Conservation (phyloP, 2,329 filamentous ascomycete genomes). For the Scedosporium minutisporum region DNA sequence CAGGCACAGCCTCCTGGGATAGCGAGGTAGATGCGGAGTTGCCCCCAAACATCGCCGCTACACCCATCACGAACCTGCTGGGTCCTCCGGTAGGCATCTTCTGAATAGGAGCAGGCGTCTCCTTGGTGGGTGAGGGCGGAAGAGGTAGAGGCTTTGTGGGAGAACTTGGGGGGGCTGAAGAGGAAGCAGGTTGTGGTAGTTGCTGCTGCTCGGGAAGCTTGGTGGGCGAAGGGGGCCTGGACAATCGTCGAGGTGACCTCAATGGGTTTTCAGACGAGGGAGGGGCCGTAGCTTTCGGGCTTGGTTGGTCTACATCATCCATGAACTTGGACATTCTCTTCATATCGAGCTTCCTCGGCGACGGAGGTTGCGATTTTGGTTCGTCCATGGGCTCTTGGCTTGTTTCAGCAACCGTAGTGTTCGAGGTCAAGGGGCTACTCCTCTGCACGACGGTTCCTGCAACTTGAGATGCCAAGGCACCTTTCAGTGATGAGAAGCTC, state of each 20-base stretch:
- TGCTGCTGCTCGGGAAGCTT: constrained; percentile 13
- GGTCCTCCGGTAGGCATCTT: constrained; percentile 17
- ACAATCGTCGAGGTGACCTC: background rate
- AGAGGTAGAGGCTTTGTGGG: constrained; percentile 14
- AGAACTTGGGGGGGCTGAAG: background rate
- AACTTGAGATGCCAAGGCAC: constrained; percentile 14
- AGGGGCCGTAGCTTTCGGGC: constrained; percentile 8
- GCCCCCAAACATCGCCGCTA: constrained; percentile 23
- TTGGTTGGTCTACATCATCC: constrained; percentile 28
- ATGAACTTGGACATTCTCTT: constrained; percentile 52
- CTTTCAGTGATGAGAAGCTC: constrained; percentile 4
- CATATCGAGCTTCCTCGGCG: constrained; percentile 48
- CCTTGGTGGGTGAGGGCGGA: constrained; percentile 17
- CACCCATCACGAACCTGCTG: constrained; percentile 26
- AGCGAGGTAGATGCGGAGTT: constrained; percentile 10
- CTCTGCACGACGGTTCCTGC: background rate
- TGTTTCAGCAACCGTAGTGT: constrained; percentile 16
- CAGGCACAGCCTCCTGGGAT: constrained; percentile 13
- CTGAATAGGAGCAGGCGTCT: constrained; percentile 13
- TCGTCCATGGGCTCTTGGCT: constrained; percentile 5
- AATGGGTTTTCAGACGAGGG: constrained; percentile 4
- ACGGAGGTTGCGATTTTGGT: constrained; percentile 24
- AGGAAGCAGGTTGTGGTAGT: constrained; percentile 4
- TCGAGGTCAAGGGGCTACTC: constrained; percentile 8
- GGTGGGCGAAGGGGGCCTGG: constrained; percentile 17